A percentile compares a stretch with the other conserved stretches of the same genome.
These are phyloP conservation scores for Cardamine resedifolia DNA, from an alignment of 345 rosid species.

Conservation along the genomic window DNA sequence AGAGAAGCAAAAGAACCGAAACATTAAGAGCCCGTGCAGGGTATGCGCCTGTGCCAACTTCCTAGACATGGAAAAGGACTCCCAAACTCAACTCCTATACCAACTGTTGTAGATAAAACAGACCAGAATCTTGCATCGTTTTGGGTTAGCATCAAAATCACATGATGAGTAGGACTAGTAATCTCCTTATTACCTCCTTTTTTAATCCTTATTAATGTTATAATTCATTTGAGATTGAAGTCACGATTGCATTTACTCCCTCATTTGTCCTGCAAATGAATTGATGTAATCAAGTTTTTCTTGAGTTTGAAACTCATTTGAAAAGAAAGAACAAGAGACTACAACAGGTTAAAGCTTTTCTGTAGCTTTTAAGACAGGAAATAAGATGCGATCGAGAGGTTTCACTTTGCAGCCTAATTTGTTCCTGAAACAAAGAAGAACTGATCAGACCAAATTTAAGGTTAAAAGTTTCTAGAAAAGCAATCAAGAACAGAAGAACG, in stretches of 20 bases:
- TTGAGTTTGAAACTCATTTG: not conserved
- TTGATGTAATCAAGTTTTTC: not conserved
- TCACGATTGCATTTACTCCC: not conserved
- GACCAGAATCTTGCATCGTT: conserved; percentile 37
- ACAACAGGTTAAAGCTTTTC: not conserved
- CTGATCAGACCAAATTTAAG: not conserved
- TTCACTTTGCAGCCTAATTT: conserved; percentile 10
- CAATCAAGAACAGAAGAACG: not conserved
- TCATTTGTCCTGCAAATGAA: not conserved
- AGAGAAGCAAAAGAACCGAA: conserved; percentile 97
- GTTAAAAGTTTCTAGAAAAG: not conserved
- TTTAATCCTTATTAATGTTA: not conserved
- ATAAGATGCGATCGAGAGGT: not conserved
- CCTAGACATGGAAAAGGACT: conserved; percentile 17
- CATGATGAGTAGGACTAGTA: conserved; percentile 33
- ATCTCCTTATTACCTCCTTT: not conserved
- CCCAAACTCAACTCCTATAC: not conserved
- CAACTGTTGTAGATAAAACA: conserved; percentile 46
- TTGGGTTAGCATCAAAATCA: conserved; percentile 25
- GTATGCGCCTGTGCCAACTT: conserved; percentile 40
- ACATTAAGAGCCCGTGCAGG: conserved; percentile 73
- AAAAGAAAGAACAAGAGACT: not conserved
- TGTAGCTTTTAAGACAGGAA: not conserved
- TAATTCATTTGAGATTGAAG: conserved; percentile 18
- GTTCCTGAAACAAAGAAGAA: conserved; percentile 24